Base-by-base conservation (phyloP, 495 filamentous ascomycete genomes). In the Talaromyces adpressus region DNA sequence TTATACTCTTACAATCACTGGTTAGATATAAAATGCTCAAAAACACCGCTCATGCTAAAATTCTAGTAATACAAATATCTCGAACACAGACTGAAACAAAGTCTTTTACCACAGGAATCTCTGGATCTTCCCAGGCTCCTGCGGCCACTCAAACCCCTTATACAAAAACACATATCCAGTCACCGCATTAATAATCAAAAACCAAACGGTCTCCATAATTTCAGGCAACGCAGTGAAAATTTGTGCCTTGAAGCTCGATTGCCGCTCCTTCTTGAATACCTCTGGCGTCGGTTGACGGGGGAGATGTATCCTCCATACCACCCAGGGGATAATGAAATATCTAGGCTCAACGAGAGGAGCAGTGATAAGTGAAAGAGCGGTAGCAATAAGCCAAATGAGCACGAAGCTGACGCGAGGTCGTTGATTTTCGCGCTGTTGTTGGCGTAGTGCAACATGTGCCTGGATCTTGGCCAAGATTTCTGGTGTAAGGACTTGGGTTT, bases 311-410 rank as follows among this genome's bases (percentile, higher is more conserved):
- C 95, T 81, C 91, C 92, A 98, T 70, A 97, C 85, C 29, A 97
- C 84, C 94, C 94, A 98, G 0, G 93, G 93, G 3, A 96, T 80
- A 70, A 98, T 93, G 70, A 95, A 93, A 71, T 98, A 98, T 4
- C 94, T 83, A 2, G 92, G 93, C 69, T 98, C 94, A 11, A 98
- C 93, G 2, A 98, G 82, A 2, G 94, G 92, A 0, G 95, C 93
- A 0, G 91, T 92, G 52, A 95, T 72, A 23, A 98, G 81, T 2
- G 90, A 93, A 7, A 94, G 81, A 0, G 86, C 65, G 0, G 91
- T 91, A 0, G 93, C 79, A 11, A 84, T 73, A 4, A 96, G 76
- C 82, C 88, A 92, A 45, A 96, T 77, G 29, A 88, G 71, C 25
- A 85, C 76, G 65, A 87, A 88, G 66, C 84, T 76, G 75, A 77